These are phyloP conservation scores for Neurospora sp. DNA, from an alignment of 495 filamentous ascomycete species.

Conservation along the genomic window DNA sequence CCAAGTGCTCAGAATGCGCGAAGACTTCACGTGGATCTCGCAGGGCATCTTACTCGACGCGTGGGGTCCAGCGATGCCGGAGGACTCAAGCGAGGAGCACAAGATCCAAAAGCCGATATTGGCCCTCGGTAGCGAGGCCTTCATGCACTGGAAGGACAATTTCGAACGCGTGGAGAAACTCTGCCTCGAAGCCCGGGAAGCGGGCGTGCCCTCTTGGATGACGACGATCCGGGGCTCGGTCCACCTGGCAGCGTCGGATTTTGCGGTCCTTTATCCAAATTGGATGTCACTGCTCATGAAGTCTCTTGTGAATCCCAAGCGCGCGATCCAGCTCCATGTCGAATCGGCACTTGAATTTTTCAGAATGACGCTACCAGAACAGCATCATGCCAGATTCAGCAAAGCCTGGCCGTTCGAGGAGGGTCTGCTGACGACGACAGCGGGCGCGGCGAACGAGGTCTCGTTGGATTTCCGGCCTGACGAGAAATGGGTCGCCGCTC, in stretches of 20 bases:
- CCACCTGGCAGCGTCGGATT: conserved; percentile 49
- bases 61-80: conserved; percentile 40
- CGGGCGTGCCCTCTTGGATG: conserved; percentile 43
- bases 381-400: conserved; percentile 21
- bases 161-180: conserved; percentile 40
- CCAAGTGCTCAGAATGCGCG: conserved; percentile 43
- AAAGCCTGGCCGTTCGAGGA: conserved; percentile 30
- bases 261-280: conserved; percentile 48
- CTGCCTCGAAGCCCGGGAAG: conserved; percentile 38
- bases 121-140: conserved; percentile 51
- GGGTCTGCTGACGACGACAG: conserved; percentile 23
- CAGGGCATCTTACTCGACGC: conserved; percentile 52
- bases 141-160: conserved; percentile 52
- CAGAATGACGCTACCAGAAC: conserved; percentile 29
- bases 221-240: conserved; percentile 49
- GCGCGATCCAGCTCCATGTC: conserved; percentile 48
- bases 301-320: conserved; percentile 43
- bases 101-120: conserved; percentile 42
- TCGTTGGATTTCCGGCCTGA: conserved; percentile 34
- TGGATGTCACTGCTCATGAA: conserved; percentile 46
- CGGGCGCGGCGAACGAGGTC: conserved; percentile 22
- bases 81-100: conserved; percentile 21
- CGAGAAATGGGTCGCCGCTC: conserved; percentile 36
- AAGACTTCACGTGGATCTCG: conserved; percentile 39
- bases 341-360: conserved; percentile 45